phyloP scores from a whole-genome alignment of 352 stramenopile species.

The Phytophthora pluvialis region DNA sequence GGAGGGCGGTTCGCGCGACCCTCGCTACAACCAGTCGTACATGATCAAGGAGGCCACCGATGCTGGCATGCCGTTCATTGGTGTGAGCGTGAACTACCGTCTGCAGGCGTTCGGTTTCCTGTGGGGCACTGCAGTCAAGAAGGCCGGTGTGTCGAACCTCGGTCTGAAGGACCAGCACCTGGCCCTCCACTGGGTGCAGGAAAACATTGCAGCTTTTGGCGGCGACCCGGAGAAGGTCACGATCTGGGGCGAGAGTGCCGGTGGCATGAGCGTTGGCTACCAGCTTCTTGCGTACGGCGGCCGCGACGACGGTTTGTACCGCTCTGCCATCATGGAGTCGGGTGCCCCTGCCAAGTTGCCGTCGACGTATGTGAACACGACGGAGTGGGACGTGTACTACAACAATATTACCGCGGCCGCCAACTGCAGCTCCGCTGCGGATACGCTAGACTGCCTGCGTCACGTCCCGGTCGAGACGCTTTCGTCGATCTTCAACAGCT shows the following conservation, averaged over 20 bases:
- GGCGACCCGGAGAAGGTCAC: conserved; percentile 26
- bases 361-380: conserved; percentile 10
- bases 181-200: conserved; percentile 66
- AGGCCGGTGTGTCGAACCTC: conserved; percentile 74
- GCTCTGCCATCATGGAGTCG: conserved; percentile 33
- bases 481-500: conserved; percentile 32
- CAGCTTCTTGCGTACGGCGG: conserved; percentile 35
- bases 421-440: conserved; percentile 24
- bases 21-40: conserved; percentile 43
- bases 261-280: conserved; percentile 38
- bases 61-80: conserved; percentile 37
- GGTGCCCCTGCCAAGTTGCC: conserved; percentile 14
- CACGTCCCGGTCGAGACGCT: conserved; percentile 28
- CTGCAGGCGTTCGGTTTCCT: conserved; percentile 43
- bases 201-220: conserved; percentile 30
- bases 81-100: conserved; percentile 51
- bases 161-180: conserved; percentile 85
- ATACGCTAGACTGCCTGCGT: conserved; percentile 36
- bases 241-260: conserved; percentile 45
- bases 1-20: conserved; percentile 31
- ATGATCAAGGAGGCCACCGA: conserved; percentile 28
- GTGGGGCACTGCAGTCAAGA: conserved; percentile 25
- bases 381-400: conserved; percentile 32
- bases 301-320: conserved; percentile 31
- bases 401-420: conserved; percentile 29